phyloP scores from a whole-genome alignment of 2,329 filamentous ascomycete genomes.

The Cadophora luteo-olivacea region DNA sequence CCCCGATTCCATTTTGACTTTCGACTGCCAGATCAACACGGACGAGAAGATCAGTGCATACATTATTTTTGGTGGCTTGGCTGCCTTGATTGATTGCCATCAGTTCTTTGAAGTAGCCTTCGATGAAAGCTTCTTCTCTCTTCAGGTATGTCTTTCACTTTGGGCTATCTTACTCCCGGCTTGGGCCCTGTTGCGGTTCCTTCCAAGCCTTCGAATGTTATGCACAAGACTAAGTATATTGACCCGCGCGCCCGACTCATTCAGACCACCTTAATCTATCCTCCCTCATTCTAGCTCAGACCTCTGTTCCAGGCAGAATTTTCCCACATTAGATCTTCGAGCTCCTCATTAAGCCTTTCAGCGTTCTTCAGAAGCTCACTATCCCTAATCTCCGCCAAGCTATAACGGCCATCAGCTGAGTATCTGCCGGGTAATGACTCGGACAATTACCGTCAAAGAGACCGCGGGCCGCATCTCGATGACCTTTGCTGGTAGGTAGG shows the following conservation, averaged over 20 bases:
- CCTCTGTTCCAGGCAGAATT: constrained; percentile 9
- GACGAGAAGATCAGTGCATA: neutral
- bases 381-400: constrained; percentile 6
- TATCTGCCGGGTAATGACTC: neutral
- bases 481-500: neutral
- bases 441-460: neutral
- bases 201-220: too few relatives aligned
- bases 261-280: neutral
- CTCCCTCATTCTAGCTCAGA: neutral
- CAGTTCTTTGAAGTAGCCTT: neutral
- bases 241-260: too few relatives aligned
- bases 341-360: constrained; percentile 22
- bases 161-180: too few relatives aligned
- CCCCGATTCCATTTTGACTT: neutral
- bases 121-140: neutral
- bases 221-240: too few relatives aligned
- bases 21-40: neutral
- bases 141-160: neutral
- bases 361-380: constrained; percentile 15
- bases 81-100: neutral
- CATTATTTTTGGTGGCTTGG: neutral
- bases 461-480: neutral
- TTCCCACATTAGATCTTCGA: constrained; percentile 24
- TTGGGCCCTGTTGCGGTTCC: too few relatives aligned
- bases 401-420: neutral